Percentiles rank a stretch among this genome's conserved stretches.
phyloP scores from a whole-genome alignment of 2,329 filamentous ascomycete genomes.

The Ampelomyces quisqualis region DNA sequence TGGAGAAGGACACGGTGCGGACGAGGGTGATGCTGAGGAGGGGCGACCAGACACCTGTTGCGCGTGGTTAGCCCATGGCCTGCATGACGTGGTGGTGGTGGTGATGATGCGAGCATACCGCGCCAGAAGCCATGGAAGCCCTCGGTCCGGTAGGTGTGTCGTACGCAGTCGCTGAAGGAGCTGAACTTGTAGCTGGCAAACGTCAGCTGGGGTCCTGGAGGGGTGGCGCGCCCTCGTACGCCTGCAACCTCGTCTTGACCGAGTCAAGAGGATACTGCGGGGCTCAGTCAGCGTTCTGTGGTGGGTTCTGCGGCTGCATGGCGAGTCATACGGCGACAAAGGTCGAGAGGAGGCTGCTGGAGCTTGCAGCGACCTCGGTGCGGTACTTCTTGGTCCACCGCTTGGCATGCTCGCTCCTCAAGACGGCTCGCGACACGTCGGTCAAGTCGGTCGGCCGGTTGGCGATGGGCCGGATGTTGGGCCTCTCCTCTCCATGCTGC shows the following conservation, averaged over 20 bases:
- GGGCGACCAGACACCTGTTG: conserved; percentile 71
- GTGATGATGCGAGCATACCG: conserved; percentile 50
- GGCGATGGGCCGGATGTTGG: conserved; percentile 24
- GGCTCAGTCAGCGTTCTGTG: conserved; percentile 27
- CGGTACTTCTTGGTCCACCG: conserved; percentile 72
- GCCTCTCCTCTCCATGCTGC: conserved; percentile 30
- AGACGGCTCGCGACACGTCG: conserved; percentile 35
- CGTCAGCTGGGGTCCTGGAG: conserved; percentile 16
- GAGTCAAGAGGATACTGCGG: conserved; percentile 82
- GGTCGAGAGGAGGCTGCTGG: conserved; percentile 75
- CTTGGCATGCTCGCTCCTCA: conserved; percentile 48
- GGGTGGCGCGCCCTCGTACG: conserved; percentile 42
- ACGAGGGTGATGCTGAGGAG: conserved; percentile 76
- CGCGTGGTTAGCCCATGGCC: conserved; percentile 9
- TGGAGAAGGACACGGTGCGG: conserved; percentile 74
- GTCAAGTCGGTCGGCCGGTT: conserved; percentile 44
- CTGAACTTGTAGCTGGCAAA: conserved; percentile 64
- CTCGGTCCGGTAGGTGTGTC: conserved; percentile 66
- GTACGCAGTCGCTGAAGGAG: conserved; percentile 72
- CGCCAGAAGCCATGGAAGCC: conserved; percentile 55
- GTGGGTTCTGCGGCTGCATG: too few species aligned
- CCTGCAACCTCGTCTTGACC: conserved; percentile 87
- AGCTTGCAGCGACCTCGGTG: conserved; percentile 76
- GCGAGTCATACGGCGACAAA: conserved; percentile 61
- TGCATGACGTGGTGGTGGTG: too few species aligned